Percentiles rank a stretch among this genome's conserved stretches.
Evolutionary conservation across 495 filamentous ascomycete species (phyloP).

Genomic region (Hypomontagnella monticulosa): DNA sequence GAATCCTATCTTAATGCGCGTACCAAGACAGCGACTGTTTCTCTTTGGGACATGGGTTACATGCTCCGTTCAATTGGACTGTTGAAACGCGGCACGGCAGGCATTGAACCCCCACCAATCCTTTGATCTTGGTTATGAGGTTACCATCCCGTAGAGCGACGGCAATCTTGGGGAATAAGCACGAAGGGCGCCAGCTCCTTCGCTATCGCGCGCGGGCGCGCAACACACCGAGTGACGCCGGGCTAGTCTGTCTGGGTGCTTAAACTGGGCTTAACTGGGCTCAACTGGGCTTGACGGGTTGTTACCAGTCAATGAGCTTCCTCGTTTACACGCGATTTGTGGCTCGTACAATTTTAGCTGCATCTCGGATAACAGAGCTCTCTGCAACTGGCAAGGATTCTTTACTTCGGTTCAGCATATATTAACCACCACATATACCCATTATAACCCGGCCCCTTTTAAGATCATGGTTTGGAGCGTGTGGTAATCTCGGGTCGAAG

Average conservation of each 20-base stretch:
- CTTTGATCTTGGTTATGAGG: slow-evolving; percentile 46
- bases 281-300: slow-evolving; percentile 2
- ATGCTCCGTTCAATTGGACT: slow-evolving; percentile 27
- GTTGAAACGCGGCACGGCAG: slow-evolving; percentile 43
- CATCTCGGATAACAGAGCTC: slow-evolving; percentile 40
- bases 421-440: slow-evolving; percentile 58
- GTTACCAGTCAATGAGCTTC: slow-evolving; percentile 24
- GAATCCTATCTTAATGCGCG: slow-evolving; percentile 4
- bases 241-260: too few relatives aligned
- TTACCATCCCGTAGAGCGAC: slow-evolving; percentile 48
- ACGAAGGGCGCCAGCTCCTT: slow-evolving; percentile 16
- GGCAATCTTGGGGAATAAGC: slow-evolving; percentile 36
- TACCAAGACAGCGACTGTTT: slow-evolving; percentile 29
- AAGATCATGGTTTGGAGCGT: slow-evolving; percentile 42
- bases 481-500: slow-evolving; percentile 53
- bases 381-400: slow-evolving; percentile 40
- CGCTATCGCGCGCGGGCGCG: slow-evolving; percentile 29
- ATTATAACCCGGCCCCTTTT: slow-evolving; percentile 49
- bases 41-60: slow-evolving; percentile 38
- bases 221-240: slow-evolving; percentile 43
- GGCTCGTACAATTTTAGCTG: slow-evolving; percentile 39
- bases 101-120: slow-evolving; percentile 43
- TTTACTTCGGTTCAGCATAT: slow-evolving; percentile 47
- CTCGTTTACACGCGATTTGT: slow-evolving; percentile 35
- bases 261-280: background rate